Evolutionary conservation across 768 basidiomycete species (phyloP), one percentile per base, ranked within the genome.

Genomic region (Boletus coccyginus): DNA sequence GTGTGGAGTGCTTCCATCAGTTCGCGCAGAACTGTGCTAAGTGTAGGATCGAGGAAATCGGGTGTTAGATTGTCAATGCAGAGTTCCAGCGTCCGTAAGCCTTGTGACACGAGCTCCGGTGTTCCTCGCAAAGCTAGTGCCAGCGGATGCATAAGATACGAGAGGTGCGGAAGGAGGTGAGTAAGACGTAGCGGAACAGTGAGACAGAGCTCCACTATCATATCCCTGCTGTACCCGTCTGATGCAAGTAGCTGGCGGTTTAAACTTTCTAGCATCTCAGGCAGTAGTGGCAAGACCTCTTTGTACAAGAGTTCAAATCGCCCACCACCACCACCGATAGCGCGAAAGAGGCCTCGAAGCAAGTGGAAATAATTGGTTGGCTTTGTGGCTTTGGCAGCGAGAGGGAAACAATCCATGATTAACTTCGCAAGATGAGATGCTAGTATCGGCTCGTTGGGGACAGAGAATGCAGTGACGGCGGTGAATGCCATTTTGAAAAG

Each of bases 21-120:
- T 59, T 98, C 94, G 46, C 94, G 81, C 42, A 97, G 79, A 43
- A 98, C 94, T 0, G 91, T 92, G 59, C 86, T 92, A 60, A 98
- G 83, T 3, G 94, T 95, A 4, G 97, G 97, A 65, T 98, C 96
- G 31, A 99, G 81, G 77, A 98, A 98, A 73, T 98, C 97, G 3
- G 94, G 93, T 0, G 94, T 97, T 29, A 99, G 81, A 68, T 98
- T 99, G 76, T 99, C 97, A 66, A 98, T 96, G 74, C 96, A 98
- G n/a, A 99, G 80, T 71, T 99, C 97, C 56, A 99, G 82, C 0
- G 97, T 99, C 7, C 97, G 84, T 27, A 99, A 77, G 44, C 97
- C 97, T 75, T 99, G 97, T 24, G 93, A 88, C 52, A 98, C 90
- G 45, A 97, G 84, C 52, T 99, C 97, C 7, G 87, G 83, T 39